phyloP scores from a whole-genome alignment of 306 rosid species.

The Quercus agrifolia region DNA sequence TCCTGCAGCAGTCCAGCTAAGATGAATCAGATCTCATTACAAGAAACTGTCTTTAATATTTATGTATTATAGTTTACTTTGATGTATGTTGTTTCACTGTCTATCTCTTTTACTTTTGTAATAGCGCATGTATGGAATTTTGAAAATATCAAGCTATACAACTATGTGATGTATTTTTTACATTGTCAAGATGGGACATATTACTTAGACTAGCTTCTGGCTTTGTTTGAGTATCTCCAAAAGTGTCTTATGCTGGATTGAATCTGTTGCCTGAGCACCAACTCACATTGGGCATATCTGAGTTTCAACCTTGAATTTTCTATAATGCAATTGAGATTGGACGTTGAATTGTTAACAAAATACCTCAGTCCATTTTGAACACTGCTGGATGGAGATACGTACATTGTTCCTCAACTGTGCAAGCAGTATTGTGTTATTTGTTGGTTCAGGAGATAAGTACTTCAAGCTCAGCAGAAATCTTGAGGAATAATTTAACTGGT shows the following conservation, averaged over 20 bases:
- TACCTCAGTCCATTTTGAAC: conserved; percentile 59
- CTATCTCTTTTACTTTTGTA: neutral
- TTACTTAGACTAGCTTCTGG: neutral
- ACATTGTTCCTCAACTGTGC: conserved; percentile 67
- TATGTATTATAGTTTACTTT: conserved; percentile 57
- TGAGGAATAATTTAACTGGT: conserved; percentile 45
- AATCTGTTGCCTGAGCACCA: neutral
- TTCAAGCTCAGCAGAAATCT: conserved; percentile 48
- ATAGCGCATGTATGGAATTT: neutral
- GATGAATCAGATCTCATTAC: conserved; percentile 69
- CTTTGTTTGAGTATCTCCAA: neutral
- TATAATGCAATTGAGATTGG: neutral
- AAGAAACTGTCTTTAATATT: conserved; percentile 56
- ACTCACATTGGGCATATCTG: neutral
- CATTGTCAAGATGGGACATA: neutral
- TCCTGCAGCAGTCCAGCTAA: conserved; percentile 44
- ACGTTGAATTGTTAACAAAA: conserved; percentile 51
- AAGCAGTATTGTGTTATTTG: conserved; percentile 34
- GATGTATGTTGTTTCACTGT: conserved; percentile 44
- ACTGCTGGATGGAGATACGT: conserved; percentile 64
- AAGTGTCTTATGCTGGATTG: neutral
- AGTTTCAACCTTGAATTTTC: neutral
- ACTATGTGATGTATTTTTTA: neutral
- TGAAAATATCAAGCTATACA: neutral
- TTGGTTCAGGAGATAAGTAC: conserved; percentile 60